Base-by-base conservation (phyloP, 2,329 filamentous ascomycete species). In the Penicillium sp. region DNA sequence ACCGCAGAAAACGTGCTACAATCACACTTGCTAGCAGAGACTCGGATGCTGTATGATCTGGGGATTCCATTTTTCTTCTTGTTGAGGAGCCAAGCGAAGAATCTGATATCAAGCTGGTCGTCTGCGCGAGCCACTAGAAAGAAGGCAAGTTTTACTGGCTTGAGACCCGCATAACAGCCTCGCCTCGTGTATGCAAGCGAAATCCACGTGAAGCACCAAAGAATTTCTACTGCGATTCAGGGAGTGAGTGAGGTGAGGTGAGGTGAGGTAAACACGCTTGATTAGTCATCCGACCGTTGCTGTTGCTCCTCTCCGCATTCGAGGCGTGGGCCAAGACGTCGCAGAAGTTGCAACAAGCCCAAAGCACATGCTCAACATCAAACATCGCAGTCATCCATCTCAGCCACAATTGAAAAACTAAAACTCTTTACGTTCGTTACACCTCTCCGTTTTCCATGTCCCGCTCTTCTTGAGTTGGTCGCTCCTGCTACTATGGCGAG, bases 1-100 rank as follows among this genome's bases (percentile, higher is more conserved):
- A 67, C 50, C 74, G 71, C 33, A 78, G 64, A 47, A 74, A 78
- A 6, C 74, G 72, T 35, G 76, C 76, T 38, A 78, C 72, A 16
- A 78, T 63, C 5, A 71, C 65, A 52, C 66, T 67, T 47, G 69
- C 63, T 38, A 71, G 61, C 26, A 66, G 66, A n/a, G 16, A 40
- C 21, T 55, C 52, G 8, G 47, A 43, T n/a, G 53, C 43, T 26
- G 42, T 40, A 42, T 48, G 45, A 5, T 48, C 42, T 21, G 51
- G 14, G 1, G 16, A 47, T 46, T 11, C 18, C 40, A 43, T 43
- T 43, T 9, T 23, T 18, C 18, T 20, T 43, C 18, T 18, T 9
- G 9, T 14, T 8, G 35, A 40, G 7, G n/a, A 18, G 18, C 18
- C 16, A 40, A 40, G 26, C 9, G 9, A 30, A 30, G 26, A 30